phyloP scores from a whole-genome alignment of 169 alveolate species.

The Eimeria maxima region DNA sequence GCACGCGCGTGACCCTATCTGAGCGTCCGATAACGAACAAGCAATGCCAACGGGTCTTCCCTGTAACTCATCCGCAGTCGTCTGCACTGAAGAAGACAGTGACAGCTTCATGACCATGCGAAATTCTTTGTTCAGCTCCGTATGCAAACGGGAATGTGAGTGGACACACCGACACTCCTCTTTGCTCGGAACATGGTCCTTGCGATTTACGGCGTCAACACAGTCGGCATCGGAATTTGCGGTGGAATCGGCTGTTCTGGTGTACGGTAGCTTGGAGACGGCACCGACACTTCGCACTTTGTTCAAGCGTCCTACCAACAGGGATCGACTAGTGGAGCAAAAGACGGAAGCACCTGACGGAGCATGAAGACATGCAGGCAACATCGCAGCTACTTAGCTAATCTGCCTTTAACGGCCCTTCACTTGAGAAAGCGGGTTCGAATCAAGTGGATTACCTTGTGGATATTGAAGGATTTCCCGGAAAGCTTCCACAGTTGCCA shows the following conservation, averaged over 20 bases:
- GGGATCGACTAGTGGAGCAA: neutral
- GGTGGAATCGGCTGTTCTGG: neutral
- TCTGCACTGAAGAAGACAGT: neutral
- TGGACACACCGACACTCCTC: neutral
- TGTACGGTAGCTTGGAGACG: neutral
- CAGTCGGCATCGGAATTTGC: neutral
- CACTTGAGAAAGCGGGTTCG: neutral
- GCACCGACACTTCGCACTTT: neutral
- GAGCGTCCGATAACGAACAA: neutral
- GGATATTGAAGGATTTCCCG: slow-evolving; percentile 25
- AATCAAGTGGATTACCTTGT: neutral
- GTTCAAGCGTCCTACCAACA: slow-evolving; percentile 8
- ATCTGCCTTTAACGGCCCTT: neutral
- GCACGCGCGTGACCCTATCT: neutral
- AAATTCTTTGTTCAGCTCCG: neutral
- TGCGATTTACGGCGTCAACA: neutral
- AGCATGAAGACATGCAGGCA: neutral
- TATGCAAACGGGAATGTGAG: neutral
- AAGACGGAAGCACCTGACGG: slow-evolving; percentile 5
- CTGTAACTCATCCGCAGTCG: neutral
- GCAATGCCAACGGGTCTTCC: neutral
- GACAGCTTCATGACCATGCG: neutral
- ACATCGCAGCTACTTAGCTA: neutral
- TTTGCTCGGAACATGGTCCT: neutral
- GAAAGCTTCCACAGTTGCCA: slow-evolving; percentile 68